Evolutionary conservation across 768 basidiomycete species (phyloP).

Genomic region (Trametes elegans): DNA sequence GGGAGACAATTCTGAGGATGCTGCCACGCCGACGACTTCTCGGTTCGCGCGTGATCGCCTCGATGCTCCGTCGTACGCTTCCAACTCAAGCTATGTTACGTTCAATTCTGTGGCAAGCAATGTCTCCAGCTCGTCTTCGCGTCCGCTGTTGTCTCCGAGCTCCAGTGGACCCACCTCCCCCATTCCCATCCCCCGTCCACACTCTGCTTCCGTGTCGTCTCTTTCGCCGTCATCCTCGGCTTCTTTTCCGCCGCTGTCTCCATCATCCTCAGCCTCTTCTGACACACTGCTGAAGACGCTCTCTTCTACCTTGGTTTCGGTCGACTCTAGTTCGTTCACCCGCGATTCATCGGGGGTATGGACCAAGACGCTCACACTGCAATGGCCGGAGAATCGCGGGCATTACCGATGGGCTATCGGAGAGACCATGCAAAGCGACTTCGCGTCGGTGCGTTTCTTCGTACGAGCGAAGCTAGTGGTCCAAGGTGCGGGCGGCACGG

Average conservation of each 20-base stretch:
- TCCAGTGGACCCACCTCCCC: slow-evolving; percentile 5
- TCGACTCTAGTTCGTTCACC: slow-evolving; percentile 48
- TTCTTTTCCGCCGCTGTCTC: slow-evolving; percentile 2
- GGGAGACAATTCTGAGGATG: neutral
- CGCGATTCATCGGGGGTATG: slow-evolving; percentile 57
- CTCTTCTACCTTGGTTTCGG: slow-evolving; percentile 52
- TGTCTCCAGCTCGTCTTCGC: slow-evolving; percentile 21
- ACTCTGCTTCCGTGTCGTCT: slow-evolving; percentile 6
- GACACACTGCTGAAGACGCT: slow-evolving; percentile 36
- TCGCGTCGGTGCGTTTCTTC: slow-evolving; percentile 68
- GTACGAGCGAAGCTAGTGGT: slow-evolving; percentile 68
- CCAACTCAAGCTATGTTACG: slow-evolving; percentile 19
- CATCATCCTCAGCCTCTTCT: slow-evolving; percentile 11
- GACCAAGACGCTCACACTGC: slow-evolving; percentile 63
- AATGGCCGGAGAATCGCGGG: slow-evolving; percentile 70
- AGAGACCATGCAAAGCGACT: slow-evolving; percentile 66
- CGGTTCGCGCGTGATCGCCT: slow-evolving; percentile 9
- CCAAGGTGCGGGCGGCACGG: slow-evolving; percentile 50
- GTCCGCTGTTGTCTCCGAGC: slow-evolving; percentile 16
- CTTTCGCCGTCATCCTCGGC: slow-evolving; percentile 20
- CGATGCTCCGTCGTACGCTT: slow-evolving; percentile 17
- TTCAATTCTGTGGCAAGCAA: slow-evolving; percentile 19
- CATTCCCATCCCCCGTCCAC: slow-evolving; percentile 14
- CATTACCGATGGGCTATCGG: slow-evolving; percentile 77
- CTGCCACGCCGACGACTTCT: slow-evolving; percentile 10